Evolutionary conservation across 352 stramenopile species (phyloP).

Genomic region (Phytopythium oedochilum): DNA sequence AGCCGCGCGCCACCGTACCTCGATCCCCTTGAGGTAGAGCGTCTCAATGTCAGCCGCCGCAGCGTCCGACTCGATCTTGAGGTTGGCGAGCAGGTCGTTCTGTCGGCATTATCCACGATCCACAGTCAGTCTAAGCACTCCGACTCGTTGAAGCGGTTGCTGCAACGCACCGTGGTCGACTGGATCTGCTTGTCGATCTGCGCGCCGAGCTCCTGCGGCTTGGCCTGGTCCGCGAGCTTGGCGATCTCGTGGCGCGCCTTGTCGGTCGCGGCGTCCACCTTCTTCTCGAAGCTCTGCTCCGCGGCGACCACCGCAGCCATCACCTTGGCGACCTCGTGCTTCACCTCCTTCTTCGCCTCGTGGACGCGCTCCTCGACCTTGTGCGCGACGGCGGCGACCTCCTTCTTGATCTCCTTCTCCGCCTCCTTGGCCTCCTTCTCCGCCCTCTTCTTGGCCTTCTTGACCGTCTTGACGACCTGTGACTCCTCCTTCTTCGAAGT

Average conservation of each 20-base stretch:
- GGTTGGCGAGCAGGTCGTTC: slow-evolving; percentile 57
- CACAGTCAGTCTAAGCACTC: neutral
- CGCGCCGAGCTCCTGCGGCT: slow-evolving; percentile 29
- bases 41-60: slow-evolving; percentile 60
- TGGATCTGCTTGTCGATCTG: slow-evolving; percentile 67
- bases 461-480: slow-evolving; percentile 11
- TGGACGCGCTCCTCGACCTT: slow-evolving; percentile 28
- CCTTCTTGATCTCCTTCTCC: slow-evolving; percentile 19
- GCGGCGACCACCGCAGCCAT: slow-evolving; percentile 17
- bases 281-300: slow-evolving; percentile 42
- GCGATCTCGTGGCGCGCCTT: slow-evolving; percentile 61
- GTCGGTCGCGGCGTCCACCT: slow-evolving; percentile 49
- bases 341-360: slow-evolving; percentile 22
- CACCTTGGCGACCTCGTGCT: slow-evolving; percentile 31
- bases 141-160: no score
- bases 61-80: slow-evolving; percentile 56
- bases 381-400: slow-evolving; percentile 16
- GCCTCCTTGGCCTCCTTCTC: slow-evolving; percentile 15
- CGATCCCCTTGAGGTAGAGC: slow-evolving; percentile 66
- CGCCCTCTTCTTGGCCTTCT: slow-evolving; percentile 18
- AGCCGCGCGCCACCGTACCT: slow-evolving; percentile 51
- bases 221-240: slow-evolving; percentile 46
- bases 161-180: slow-evolving; percentile 44
- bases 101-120: slow-evolving; percentile 9
- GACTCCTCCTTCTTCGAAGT: slow-evolving; percentile 15